Conservation (phyloP, 306 rosid genomes). For the Fagus sylvatica region DNA sequence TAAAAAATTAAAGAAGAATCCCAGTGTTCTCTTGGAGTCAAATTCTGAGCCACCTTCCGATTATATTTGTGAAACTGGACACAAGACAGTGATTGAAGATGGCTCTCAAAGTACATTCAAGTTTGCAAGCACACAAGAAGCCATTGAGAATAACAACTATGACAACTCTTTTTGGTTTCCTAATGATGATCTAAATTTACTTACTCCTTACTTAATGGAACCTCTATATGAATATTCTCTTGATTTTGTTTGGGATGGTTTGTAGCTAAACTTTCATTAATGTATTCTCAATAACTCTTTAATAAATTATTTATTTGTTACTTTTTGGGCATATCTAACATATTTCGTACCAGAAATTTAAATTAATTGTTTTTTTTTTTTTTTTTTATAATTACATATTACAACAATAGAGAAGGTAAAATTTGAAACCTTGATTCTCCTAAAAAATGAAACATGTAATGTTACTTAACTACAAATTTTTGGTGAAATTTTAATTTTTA, state of each 20-base stretch:
- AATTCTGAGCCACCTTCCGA: background rate
- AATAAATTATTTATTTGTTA: background rate
- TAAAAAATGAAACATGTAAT: no score
- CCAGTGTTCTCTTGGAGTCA: background rate
- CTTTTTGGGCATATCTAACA: background rate
- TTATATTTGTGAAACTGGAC: background rate
- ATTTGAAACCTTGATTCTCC: no score
- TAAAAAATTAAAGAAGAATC: background rate
- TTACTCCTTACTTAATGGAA: slow-evolving; percentile 10
- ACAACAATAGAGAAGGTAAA: no score
- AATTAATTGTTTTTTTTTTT: background rate
- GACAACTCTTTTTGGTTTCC: slow-evolving; percentile 31
- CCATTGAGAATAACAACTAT: background rate
- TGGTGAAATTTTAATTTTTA: no score
- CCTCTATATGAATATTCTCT: slow-evolving; percentile 26
- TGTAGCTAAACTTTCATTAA: slow-evolving; percentile 7
- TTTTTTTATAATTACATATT: background rate
- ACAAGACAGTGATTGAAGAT: background rate
- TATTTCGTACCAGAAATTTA: no score
- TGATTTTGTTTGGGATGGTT: slow-evolving; percentile 27
- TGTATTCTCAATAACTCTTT: background rate
- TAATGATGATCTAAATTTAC: slow-evolving; percentile 4
- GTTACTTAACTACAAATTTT: no score
- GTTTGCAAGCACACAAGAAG: slow-evolving; percentile 17
- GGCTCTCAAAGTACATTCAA: background rate